Base-by-base conservation (phyloP, 164 flowering plant species). In the Tetrastigma voinierianum region DNA sequence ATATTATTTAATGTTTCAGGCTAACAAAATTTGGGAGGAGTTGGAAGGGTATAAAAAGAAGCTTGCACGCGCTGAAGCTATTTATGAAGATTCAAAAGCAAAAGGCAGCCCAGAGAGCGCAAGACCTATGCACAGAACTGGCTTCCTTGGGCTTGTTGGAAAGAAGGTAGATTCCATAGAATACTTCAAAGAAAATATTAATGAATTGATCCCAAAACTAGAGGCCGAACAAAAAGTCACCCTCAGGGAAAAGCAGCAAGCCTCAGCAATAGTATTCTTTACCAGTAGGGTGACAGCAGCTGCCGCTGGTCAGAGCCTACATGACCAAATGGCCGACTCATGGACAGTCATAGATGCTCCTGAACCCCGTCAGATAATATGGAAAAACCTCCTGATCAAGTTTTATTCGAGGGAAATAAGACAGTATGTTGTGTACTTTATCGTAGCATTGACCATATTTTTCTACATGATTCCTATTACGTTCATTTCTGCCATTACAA, bases 391-490 rank as follows among this genome's bases (percentile, higher is more conserved):
- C 18, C 65, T 75, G 4, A 81, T 86, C 23, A 86, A 80, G 58
- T 86, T 76, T 46, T 92, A 80, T 55, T 60, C 49, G 64, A 84
- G 99, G 74, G 77, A 79, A 62, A 56, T 81, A n/a, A 75, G 99
- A 19, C 87, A 89, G 75, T 72, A 78, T 66, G 57, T 83, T 1
- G 81, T 95, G 16, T 95, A 92, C 66, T 52, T 62, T 17, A 62
- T 90, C 10, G 97, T 95, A 59, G 85, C 84, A 14, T 44, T 95
- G 71, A 84, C 84, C 46, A 82, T 92, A 53, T 52, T 87, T 49
- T 95, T 95, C 62, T 95, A 83, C 84, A 86, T 87, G 91, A 89
- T 95, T 59, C 99, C 98, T 1, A 90, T 95, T 47, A 82, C 72
- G 19, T 21, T 89, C 1, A 64, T 95, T 57, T 95, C 98, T 10